phyloP scores from a whole-genome alignment of 2,329 filamentous ascomycete genomes.

The Fusarium torreyae region DNA sequence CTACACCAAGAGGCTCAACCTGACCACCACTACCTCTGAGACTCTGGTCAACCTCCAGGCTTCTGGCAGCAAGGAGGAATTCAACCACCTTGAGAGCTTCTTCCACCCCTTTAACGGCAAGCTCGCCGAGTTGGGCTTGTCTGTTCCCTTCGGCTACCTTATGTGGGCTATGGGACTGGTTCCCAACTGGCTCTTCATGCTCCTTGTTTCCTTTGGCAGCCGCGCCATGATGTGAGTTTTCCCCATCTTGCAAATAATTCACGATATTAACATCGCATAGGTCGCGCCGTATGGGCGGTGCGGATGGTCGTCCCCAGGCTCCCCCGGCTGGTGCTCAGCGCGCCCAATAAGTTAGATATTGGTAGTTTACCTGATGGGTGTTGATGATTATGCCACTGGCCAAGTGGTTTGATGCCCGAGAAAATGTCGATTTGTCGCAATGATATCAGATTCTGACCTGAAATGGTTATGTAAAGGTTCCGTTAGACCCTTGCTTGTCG shows the following conservation, averaged over 20 bases:
- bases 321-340: slow-evolving; percentile 16
- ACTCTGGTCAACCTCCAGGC: slow-evolving; percentile 73
- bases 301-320: slow-evolving; percentile 29
- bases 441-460: slow-evolving; percentile 28
- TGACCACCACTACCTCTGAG: slow-evolving; percentile 76
- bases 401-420: slow-evolving; percentile 26
- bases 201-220: slow-evolving; percentile 80
- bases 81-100: slow-evolving; percentile 69
- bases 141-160: slow-evolving; percentile 76
- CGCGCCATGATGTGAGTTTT: slow-evolving; percentile 80
- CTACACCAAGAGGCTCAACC: slow-evolving; percentile 77
- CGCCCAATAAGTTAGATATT: slow-evolving; percentile 36
- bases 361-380: slow-evolving; percentile 5
- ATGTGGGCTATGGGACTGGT: slow-evolving; percentile 77
- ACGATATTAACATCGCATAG: slow-evolving; percentile 52
- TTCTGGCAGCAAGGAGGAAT: slow-evolving; percentile 65
- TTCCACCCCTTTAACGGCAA: slow-evolving; percentile 84
- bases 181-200: slow-evolving; percentile 85
- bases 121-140: slow-evolving; percentile 73
- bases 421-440: slow-evolving; percentile 35
- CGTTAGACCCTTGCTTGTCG: slow-evolving; percentile 35
- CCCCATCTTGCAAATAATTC: slow-evolving; percentile 1
- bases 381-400: slow-evolving; percentile 26
- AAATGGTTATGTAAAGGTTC: slow-evolving; percentile 29
- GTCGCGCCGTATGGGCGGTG: slow-evolving; percentile 56